Evolutionary conservation across 2,329 filamentous ascomycete genomes (phyloP), one percentile per base, ranked within the genome.

Genomic region (Stylonectria norvegica): DNA sequence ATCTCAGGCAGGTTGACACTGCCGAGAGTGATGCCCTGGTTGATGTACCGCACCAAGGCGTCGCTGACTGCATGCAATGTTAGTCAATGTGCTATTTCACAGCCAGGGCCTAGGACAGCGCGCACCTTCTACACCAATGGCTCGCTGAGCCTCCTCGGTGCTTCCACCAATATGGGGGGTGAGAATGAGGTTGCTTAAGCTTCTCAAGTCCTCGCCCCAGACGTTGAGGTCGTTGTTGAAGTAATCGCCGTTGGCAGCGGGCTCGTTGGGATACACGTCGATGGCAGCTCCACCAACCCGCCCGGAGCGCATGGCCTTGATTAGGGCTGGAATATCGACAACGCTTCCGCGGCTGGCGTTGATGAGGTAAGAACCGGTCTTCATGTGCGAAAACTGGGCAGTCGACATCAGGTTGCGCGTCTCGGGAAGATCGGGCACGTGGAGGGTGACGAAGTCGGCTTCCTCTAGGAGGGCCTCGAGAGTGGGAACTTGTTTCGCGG

Each of bases 1-100:
- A 95, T 86, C 67, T 97, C 93, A n/a, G 93, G 93, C 72, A 98
- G 75, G 70, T 98, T 98, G 63, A 97, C 93, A 46, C 90, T 89
- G 52, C 89, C 90, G 18, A 94, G 68, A 3, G 93, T 98, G 41
- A 85, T 81, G 45, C 93, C 93, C 66, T 93, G 89, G 70, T 97
- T 98, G 63, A 97, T 93, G 65, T 97, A 98, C 58, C 87, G 82
- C 42, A 95, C 86, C 37, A 98, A 73, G 28, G 90, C 86, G 34
- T 93, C 85, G 49, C 79, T 82, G 43, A 98, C 93, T 81, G 45
- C 31, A 11, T 36, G 34, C 45, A 35, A 45, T 27, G 39, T 58
- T 41, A 52, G 47, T 37, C 18, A 19, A 14, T 2, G 18, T 7
- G 11, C 12, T 11, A 19, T 38, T 23, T 7, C 11, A 8, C 34